Evolutionary conservation across 352 stramenopile species (phyloP), one percentile per base, ranked within the genome.

Genomic region (Halophytophthora polymorphica): DNA sequence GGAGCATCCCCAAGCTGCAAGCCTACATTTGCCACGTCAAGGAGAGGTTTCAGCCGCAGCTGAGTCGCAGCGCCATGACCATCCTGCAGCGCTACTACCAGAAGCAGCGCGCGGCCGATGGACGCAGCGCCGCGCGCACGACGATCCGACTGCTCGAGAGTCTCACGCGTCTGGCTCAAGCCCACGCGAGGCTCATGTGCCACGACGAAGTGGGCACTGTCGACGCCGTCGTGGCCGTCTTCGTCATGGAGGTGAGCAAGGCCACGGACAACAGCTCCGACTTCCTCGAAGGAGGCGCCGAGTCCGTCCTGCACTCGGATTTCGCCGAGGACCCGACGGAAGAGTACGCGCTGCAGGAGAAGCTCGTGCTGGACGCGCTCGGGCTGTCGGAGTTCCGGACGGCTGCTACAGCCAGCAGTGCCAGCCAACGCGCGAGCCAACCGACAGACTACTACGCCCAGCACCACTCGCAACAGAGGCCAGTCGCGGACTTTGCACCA

Each of bases 121-220:
- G 61, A 61, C 55, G 80, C 50, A 74, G 86, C 67, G 66, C 78
- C 22, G 61, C 77, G 44, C 77, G 87, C 6, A 96, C 96, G 21
- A 98, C 95, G 18, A 95, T 98, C 51, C 85, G 95, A 15, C 83
- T 98, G 55, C 64, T 99, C 1, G 94, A 98, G 65, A 97, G 84
- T 41, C 78, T 98, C 25, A 97, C 97, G 54, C 84, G 96, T 6
- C 50, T 99, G 4, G 69, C 86, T 6, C 82, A 94, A 66, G 95
- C 93, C 11, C 94, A 98, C 64, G 95, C 95, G 22, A 66, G 93
- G 29, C 58, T 95, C 6, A 87, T 90, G 78, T 86, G 65, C 25
- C 80, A 86, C 52, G 57, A 78, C 0, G 59, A 86, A 50, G 84
- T 92, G 12, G 61, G 62, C 14, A 64, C 88, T 4, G 73, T 82